Base-by-base conservation (phyloP, 148 eudicot species). In the Salicornia ramosissima region DNA sequence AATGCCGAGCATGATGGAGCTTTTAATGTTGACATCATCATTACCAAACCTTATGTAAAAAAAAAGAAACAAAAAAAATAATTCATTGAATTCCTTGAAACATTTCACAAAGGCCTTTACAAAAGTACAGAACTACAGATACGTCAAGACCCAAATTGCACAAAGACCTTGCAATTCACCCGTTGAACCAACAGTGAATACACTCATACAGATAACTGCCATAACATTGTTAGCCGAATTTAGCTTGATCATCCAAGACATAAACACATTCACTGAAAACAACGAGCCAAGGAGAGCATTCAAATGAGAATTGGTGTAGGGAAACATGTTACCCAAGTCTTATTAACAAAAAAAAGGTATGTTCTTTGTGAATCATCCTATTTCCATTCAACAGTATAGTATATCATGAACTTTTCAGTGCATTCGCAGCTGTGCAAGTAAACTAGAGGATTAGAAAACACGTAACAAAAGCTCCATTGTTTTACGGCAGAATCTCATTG, bases 351-450 rank as follows among this genome's bases (percentile, higher is more conserved):
- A 63, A 2, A 40, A 67, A 30, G 22, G 30, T 29, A 71, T 28
- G 64, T 55, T 54, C 10, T 56, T 56, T 9, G 47, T 18, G 45
- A 55, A 71, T n/a, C 65, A 51, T 19, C 72, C 47, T 22, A 57
- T 66, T 71, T 50, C 16, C 56, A 50, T 73, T 60, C 18, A 68
- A 54, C 46, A 45, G 43, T 46, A 62, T 26, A 29, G 75, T 55
- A 73, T 65, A 36, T 65, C 76, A 43, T 8, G 6, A 50, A 19
- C 56, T 54, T 49, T 39, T 64, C 53, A 26, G 25, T 21, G 58
- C 67, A 69, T 63, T 36, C 49, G 74, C 67, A 65, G 45, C 70
- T 63, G 39, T 57, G 74, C 67, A 65, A 54, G 75, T 54, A 70
- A 65, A 40, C 75, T 55, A 33, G 19, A 33, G 36, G 54, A 71